phyloP scores from a whole-genome alignment of 164 flowering plant species.

The Brasenia schreberi region DNA sequence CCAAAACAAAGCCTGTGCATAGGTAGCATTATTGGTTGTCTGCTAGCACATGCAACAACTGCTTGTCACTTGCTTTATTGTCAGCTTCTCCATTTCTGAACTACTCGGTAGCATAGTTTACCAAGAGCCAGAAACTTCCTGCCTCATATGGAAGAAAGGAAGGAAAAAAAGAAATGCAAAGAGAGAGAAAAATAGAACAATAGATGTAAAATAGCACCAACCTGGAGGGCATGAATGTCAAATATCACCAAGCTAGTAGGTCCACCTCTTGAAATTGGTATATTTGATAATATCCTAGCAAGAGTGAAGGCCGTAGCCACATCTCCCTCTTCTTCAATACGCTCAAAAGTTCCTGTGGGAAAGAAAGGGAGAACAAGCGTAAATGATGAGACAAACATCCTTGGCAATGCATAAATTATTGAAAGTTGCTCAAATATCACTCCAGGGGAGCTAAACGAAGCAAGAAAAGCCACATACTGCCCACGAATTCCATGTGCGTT shows the following conservation, averaged over 20 bases:
- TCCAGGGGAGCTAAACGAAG: slow-evolving; percentile 94
- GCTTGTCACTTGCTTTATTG: too few relatives aligned
- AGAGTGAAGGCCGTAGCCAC: slow-evolving; percentile 94
- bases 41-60: too few relatives aligned
- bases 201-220: slow-evolving; percentile 8
- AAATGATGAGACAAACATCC: slow-evolving; percentile 75
- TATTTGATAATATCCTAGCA: slow-evolving; percentile 78
- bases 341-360: slow-evolving; percentile 93
- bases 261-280: slow-evolving; percentile 88
- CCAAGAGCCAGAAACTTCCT: too few relatives aligned
- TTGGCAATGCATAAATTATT: slow-evolving; percentile 80
- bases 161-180: too few relatives aligned
- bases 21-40: too few relatives aligned
- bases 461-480: slow-evolving; percentile 89
- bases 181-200: neutral
- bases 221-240: slow-evolving; percentile 99
- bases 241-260: slow-evolving; percentile 90
- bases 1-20: too few relatives aligned
- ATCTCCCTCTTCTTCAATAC: slow-evolving; percentile 99
- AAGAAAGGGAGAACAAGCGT: slow-evolving; percentile 95
- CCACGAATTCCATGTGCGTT: slow-evolving; percentile 94
- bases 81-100: too few relatives aligned
- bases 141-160: too few relatives aligned
- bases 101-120: too few relatives aligned
- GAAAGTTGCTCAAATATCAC: slow-evolving; percentile 96